Evolutionary conservation across 257 asterid genomes (phyloP).

Genomic region (Paulownia fortunei): DNA sequence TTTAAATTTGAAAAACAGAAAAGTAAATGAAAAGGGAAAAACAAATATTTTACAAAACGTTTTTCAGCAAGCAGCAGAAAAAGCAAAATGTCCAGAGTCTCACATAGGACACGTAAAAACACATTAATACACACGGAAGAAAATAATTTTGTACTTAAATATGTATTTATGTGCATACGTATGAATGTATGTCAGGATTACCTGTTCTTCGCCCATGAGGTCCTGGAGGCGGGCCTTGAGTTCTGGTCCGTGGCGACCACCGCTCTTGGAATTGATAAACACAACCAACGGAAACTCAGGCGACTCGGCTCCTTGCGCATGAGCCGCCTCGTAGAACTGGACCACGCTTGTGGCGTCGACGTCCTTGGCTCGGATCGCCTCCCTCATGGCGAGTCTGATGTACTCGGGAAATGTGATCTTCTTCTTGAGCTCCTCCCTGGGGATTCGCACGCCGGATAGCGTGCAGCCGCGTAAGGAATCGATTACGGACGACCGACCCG

Average conservation of each 20-base stretch:
- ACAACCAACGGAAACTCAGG: constrained; percentile 81
- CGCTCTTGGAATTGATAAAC: constrained; percentile 85
- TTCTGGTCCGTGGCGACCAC: constrained; percentile 94
- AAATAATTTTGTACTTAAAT: background rate
- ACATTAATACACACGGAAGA: background rate
- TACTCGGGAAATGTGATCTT: constrained; percentile 75
- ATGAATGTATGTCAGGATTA: constrained; percentile 28
- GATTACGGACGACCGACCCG: constrained; percentile 73
- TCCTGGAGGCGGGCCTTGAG: constrained; percentile 79
- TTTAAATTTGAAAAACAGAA: no score
- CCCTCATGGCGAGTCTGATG: constrained; percentile 64
- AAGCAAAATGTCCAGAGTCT: no score
- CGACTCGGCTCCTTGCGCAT: constrained; percentile 38
- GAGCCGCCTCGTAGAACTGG: constrained; percentile 51
- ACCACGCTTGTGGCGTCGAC: constrained; percentile 43
- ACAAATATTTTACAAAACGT: background rate
- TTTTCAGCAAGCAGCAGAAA: no score
- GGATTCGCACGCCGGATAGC: constrained; percentile 66
- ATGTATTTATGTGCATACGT: background rate
- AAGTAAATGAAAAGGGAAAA: constrained; percentile 7
- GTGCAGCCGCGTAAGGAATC: constrained; percentile 79
- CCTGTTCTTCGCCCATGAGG: constrained; percentile 98
- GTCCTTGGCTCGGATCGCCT: constrained; percentile 68
- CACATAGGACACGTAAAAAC: constrained; percentile 4
- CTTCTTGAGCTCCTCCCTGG: constrained; percentile 66